Conservation (phyloP, 441 rosid genomes). For the Eruca vesicaria region DNA sequence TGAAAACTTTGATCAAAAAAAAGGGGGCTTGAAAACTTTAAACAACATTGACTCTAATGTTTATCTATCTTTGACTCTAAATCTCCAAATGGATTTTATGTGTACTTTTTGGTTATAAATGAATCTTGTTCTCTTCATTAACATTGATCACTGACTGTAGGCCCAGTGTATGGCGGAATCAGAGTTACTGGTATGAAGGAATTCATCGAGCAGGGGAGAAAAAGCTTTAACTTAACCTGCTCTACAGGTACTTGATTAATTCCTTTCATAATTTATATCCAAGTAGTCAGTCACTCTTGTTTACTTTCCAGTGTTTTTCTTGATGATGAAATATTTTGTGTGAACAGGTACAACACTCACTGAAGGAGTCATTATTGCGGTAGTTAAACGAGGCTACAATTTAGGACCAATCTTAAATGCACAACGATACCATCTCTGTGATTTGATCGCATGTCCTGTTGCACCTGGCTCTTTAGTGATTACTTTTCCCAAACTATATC, state of each 20-base stretch:
- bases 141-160: background rate
- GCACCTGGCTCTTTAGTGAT: background rate
- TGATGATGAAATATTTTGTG: background rate
- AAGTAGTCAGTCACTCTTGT: background rate
- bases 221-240: background rate
- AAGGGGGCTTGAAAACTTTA: background rate
- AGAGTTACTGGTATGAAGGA: background rate
- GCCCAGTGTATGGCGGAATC: background rate
- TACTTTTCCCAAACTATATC: background rate
- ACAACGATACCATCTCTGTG: background rate
- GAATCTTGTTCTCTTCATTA: background rate
- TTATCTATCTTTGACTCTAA: background rate
- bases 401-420: background rate
- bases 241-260: background rate
- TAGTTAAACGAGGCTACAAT: background rate
- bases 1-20: background rate
- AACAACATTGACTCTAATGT: background rate
- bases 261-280: background rate
- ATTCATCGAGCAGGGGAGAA: background rate
- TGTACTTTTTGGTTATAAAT: background rate
- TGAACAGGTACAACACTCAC: background rate
- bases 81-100: background rate
- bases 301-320: background rate
- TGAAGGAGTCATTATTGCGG: background rate
- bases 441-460: background rate